Evolutionary conservation across 805 yeast genomes (phyloP).

Genomic region (Millerozyma acaciae): DNA sequence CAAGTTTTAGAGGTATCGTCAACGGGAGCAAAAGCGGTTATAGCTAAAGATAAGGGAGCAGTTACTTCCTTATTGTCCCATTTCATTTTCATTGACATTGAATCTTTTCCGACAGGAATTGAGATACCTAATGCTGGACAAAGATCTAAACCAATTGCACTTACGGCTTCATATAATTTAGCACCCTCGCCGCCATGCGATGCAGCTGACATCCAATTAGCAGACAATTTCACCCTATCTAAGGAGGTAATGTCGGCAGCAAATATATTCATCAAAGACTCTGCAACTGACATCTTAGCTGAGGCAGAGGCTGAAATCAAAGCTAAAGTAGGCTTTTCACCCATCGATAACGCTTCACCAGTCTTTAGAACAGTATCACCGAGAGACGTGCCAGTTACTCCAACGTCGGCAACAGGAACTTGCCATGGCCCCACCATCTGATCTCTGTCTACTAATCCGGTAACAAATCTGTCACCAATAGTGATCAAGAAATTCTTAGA

Average conservation of each 20-base stretch:
- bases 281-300: constrained; percentile 94
- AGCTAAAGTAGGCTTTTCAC: constrained; percentile 91
- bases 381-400: constrained; percentile 87
- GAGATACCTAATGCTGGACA: constrained; percentile 91
- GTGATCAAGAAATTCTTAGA: constrained; percentile 92
- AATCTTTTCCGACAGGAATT: constrained; percentile 98
- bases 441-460: constrained; percentile 95
- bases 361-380: constrained; percentile 67
- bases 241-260: constrained; percentile 85
- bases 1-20: constrained; percentile 81
- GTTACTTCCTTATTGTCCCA: constrained; percentile 93
- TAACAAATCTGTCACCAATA: constrained; percentile 97
- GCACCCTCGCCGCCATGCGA: constrained; percentile 93
- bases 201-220: constrained; percentile 99
- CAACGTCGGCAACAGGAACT: constrained; percentile 97
- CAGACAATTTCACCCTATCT: constrained; percentile 78
- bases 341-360: constrained; percentile 99
- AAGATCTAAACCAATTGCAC: constrained; percentile 89
- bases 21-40: constrained; percentile 92
- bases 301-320: constrained; percentile 85
- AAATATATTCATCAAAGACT: constrained; percentile 77
- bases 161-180: constrained; percentile 92
- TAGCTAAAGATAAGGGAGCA: constrained; percentile 87
- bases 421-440: constrained; percentile 99
- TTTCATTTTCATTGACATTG: constrained; percentile 98